Evolutionary conservation across 495 filamentous ascomycete species (phyloP).

Genomic region (Penicillium manginii): DNA sequence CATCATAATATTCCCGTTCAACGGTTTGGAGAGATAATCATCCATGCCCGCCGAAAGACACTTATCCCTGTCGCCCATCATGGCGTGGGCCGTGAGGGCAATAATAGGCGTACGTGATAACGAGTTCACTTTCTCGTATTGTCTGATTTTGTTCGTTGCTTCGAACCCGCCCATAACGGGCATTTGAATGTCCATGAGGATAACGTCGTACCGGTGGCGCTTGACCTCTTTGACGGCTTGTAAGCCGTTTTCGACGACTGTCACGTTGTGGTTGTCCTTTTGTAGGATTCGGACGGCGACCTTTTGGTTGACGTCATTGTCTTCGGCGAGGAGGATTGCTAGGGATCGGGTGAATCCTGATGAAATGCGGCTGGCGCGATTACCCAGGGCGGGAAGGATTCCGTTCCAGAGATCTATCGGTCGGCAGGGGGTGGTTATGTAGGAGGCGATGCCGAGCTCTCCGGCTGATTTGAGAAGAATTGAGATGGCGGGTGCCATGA

Average conservation of each 20-base stretch:
- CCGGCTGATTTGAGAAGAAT: conserved; percentile 87
- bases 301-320: conserved; percentile 80
- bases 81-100: conserved; percentile 81
- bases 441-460: conserved; percentile 88
- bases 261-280: conserved; percentile 74
- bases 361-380: conserved; percentile 76
- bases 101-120: conserved; percentile 68
- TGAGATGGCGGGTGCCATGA: conserved; percentile 80
- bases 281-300: conserved; percentile 74
- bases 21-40: conserved; percentile 80
- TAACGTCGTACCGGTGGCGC: conserved; percentile 65
- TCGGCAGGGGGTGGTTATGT: conserved; percentile 92
- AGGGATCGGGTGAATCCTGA: conserved; percentile 88
- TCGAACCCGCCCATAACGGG: conserved; percentile 79
- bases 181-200: conserved; percentile 90
- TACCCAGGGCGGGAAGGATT: conserved; percentile 89
- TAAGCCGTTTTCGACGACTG: conserved; percentile 73
- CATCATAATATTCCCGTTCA: conserved; percentile 69
- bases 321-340: conserved; percentile 84
- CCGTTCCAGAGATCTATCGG: conserved; percentile 91
- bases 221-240: conserved; percentile 71
- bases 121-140: conserved; percentile 53
- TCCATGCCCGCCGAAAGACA: conserved; percentile 80
- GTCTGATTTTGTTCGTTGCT: conserved; percentile 72
- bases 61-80: conserved; percentile 80